A percentile compares a stretch with the other conserved stretches of the same genome.
phyloP scores from a whole-genome alignment of 495 filamentous ascomycete genomes.

The Zalerion maritima region DNA sequence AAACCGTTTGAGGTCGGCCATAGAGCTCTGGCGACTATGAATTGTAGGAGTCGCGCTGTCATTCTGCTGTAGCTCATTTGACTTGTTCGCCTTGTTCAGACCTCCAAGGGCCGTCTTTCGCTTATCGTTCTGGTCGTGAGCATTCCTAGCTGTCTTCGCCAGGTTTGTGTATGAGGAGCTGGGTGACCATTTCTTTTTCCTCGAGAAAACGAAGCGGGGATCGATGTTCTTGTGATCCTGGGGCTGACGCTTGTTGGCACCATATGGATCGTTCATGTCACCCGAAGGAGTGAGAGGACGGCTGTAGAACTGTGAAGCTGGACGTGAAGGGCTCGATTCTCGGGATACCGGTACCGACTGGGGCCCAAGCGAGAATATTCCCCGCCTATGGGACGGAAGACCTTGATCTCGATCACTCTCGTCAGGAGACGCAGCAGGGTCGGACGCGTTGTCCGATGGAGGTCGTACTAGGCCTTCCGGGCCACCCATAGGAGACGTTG shows the following conservation, averaged over 20 bases:
- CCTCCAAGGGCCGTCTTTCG: slow-evolving; percentile 35
- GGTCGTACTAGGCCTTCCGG: slow-evolving; percentile 7
- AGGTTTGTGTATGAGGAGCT: slow-evolving; percentile 32
- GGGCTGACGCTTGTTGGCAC: slow-evolving; percentile 61
- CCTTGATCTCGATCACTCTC: no score
- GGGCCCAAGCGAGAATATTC: slow-evolving; percentile 61
- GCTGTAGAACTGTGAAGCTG: slow-evolving; percentile 39
- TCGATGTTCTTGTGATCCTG: slow-evolving; percentile 58
- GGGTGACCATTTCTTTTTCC: slow-evolving; percentile 33
- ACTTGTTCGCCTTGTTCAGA: slow-evolving; percentile 21
- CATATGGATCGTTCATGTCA: slow-evolving; percentile 79
- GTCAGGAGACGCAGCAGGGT: no score
- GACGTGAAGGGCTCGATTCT: slow-evolving; percentile 48
- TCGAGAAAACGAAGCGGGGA: slow-evolving; percentile 65
- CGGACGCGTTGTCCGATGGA: no score
- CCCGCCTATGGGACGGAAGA: slow-evolving; percentile 25
- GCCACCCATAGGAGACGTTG: slow-evolving; percentile 15
- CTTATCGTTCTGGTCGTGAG: slow-evolving; percentile 12
- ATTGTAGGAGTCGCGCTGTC: slow-evolving; percentile 19
- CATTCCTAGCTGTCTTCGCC: no score
- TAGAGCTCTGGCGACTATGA: slow-evolving; percentile 60
- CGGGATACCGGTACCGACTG: slow-evolving; percentile 55
- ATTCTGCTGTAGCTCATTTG: slow-evolving; percentile 31
- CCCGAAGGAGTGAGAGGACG: slow-evolving; percentile 66
- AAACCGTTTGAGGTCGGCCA: slow-evolving; percentile 89